These are phyloP conservation scores for Ustilago nuda DNA, from an alignment of 1,284 basidiomycete species.

Conservation along the genomic window DNA sequence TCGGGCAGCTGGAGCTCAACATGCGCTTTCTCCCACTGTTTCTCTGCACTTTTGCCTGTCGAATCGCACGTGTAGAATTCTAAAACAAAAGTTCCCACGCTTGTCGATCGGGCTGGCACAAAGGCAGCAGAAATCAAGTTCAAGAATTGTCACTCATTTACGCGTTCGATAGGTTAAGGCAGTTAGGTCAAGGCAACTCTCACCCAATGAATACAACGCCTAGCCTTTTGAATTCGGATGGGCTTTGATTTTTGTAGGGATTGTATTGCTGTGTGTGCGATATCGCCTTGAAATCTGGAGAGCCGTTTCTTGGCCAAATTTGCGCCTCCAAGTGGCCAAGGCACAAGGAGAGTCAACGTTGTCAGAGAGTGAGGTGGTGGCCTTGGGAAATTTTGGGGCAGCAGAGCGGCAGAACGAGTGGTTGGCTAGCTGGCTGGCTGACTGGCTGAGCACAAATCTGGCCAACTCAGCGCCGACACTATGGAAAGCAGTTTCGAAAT, in stretches of 20 bases:
- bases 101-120: background rate
- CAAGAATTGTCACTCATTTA: background rate
- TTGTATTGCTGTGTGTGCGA: no score
- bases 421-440: background rate
- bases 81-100: conserved; percentile 24
- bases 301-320: no score
- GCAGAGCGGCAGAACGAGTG: conserved; percentile 3
- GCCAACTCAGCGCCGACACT: conserved; percentile 19
- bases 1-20: background rate
- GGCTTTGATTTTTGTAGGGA: no score
- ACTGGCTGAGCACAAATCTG: background rate
- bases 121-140: background rate
- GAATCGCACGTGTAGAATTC: conserved; percentile 4
- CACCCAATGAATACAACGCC: no score
- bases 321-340: no score
- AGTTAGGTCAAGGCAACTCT: no score
- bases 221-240: no score
- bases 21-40: background rate
- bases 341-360: no score
- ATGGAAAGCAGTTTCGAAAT: conserved; percentile 22
- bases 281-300: no score
- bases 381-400: conserved; percentile 7
- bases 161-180: no score
- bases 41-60: background rate
- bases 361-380: background rate